These are phyloP conservation scores for Cyberlindnera amylophila DNA, from an alignment of 805 yeast genomes.

Conservation along the genomic window DNA sequence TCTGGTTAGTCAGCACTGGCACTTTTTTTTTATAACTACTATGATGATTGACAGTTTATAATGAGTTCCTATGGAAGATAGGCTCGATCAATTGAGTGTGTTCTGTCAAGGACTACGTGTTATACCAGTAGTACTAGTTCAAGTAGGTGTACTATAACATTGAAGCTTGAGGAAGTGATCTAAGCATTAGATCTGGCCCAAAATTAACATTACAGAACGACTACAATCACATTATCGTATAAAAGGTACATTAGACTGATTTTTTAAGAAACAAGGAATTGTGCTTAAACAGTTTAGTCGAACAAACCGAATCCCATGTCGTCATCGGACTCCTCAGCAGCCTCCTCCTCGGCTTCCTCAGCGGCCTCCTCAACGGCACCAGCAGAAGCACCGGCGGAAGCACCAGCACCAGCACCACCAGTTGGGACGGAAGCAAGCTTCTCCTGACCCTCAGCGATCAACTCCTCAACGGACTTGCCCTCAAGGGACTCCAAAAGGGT, in stretches of 20 bases:
- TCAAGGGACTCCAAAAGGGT: conserved; percentile 79
- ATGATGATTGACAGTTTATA: no score
- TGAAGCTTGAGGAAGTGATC: no score
- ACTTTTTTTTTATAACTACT: no score
- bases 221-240: neutral
- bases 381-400: conserved; percentile 67
- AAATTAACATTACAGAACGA: no score
- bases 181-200: no score
- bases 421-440: conserved; percentile 97
- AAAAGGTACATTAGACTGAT: conserved; percentile 17
- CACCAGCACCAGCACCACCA: conserved; percentile 93
- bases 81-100: no score
- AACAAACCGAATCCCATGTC: conserved; percentile 97
- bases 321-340: conserved; percentile 59
- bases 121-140: no score
- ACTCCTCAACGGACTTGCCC: conserved; percentile 88
- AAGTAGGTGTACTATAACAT: no score
- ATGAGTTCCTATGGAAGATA: no score
- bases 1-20: no score
- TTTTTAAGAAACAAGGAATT: conserved; percentile 1
- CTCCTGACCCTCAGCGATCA: conserved; percentile 91
- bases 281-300: conserved; percentile 60
- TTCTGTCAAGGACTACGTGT: no score
- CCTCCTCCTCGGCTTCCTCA: conserved; percentile 67
- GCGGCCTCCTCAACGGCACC: conserved; percentile 71